These are phyloP conservation scores for Phaeotremella fagi DNA, from an alignment of 768 basidiomycete species.

Conservation along the genomic window DNA sequence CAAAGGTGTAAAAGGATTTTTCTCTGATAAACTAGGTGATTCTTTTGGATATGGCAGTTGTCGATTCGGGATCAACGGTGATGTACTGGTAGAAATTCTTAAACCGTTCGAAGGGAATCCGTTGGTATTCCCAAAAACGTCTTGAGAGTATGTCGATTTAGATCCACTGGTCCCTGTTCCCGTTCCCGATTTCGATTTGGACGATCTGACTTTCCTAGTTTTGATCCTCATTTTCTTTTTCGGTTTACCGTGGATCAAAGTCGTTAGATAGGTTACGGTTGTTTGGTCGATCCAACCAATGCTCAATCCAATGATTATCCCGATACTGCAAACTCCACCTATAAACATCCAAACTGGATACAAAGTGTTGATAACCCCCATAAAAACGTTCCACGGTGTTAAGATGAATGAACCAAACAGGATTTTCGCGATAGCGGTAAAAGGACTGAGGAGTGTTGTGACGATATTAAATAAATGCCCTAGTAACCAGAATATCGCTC, in stretches of 20 bases:
- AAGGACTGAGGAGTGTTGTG: conserved; percentile 75
- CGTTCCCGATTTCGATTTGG: neutral
- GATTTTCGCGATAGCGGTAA: conserved; percentile 58
- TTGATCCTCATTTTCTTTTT: neutral
- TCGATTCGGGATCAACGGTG: neutral
- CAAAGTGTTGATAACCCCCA: conserved; percentile 13
- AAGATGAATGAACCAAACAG: conserved; percentile 20
- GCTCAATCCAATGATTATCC: conserved; percentile 28
- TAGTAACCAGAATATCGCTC: conserved; percentile 12
- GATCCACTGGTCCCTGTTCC: too few relatives aligned
- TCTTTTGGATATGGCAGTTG: neutral
- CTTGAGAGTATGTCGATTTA: too few relatives aligned
- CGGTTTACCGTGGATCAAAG: conserved; percentile 2
- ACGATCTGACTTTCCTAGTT: neutral
- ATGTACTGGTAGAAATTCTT: neutral
- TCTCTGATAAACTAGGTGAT: neutral
- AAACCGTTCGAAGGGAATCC: too few relatives aligned
- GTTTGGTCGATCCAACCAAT: conserved; percentile 29
- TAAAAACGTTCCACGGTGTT: conserved; percentile 14
- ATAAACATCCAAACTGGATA: conserved; percentile 38
- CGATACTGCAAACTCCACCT: conserved; percentile 26
- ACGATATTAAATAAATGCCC: conserved; percentile 62
- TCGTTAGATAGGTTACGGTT: conserved; percentile 19
- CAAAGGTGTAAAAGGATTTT: too few relatives aligned
- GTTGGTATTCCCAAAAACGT: too few relatives aligned